Base-by-base conservation (phyloP, 768 basidiomycete species). In the Dioszegia crocea region DNA sequence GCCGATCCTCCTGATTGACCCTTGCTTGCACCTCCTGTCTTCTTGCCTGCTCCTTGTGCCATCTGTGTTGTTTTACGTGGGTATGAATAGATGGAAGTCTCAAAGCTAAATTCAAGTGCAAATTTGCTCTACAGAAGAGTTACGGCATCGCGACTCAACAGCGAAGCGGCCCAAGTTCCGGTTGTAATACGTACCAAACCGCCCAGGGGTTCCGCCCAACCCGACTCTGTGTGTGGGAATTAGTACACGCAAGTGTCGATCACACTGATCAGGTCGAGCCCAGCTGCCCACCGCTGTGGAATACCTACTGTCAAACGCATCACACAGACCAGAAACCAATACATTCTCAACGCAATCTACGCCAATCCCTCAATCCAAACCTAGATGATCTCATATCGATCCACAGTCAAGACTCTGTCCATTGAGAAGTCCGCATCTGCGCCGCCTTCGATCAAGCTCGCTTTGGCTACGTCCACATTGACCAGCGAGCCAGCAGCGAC, bases 401-500 rank as follows among this genome's bases (percentile, higher is more conserved):
- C 84, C 31, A 82, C 79, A 26, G 71, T 70, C 51, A 84, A 70
- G 27, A 81, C 79, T 57, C 79, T 80, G 59, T 84, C 83, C 68
- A 83, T 80, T 17, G 81, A 82, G 79, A 80, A 84, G 9, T 79
- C 78, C 39, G 82, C 80, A n/a, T 82, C 78, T 45, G 82, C 83
- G 2, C 79, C 79, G 31, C 74, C 76, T 23, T 78, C 82, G 21
- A 85, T 78, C 50, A 81, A 82, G n/a, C 80, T 82, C 36, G 88
- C 85, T 23, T 66, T 68, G n/a, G 74, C 67, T 16, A 78, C 83
- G 27, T 80, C 82, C 38, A 96, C 81, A 21, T 91, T 89, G 0
- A 87, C 86, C 61, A 94, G 76, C 67, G 87, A 89, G 8, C 89
- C 88, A 65, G 87, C 83, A 0, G 85, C 87, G 49, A 87, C 84